Evolutionary conservation across 73 alveolate genomes (phyloP).

Genomic region (Loxodes magnus): DNA sequence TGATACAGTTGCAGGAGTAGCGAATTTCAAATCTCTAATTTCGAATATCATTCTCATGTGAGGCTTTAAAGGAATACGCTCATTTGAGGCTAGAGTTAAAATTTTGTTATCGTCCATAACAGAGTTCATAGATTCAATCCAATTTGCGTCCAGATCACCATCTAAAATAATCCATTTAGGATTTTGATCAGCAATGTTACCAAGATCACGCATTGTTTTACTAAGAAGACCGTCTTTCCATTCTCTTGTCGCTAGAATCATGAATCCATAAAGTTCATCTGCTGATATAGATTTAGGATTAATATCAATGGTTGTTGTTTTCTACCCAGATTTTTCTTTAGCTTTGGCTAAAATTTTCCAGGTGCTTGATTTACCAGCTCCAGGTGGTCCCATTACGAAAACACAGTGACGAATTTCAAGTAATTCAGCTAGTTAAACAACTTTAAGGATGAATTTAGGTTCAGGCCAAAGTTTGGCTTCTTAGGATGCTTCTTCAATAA

Average conservation of each 20-base stretch:
- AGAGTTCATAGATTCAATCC: slow-evolving; percentile 99
- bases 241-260: slow-evolving; percentile 96
- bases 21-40: slow-evolving; percentile 98
- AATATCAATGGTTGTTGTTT: slow-evolving; percentile 93
- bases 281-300: slow-evolving; percentile 95
- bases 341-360: slow-evolving; percentile 99
- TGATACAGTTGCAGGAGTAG: slow-evolving; percentile 99
- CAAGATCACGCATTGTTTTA: slow-evolving; percentile 94
- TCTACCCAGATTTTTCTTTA: slow-evolving; percentile 85
- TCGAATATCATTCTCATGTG: slow-evolving; percentile 99
- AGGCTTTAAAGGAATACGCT: slow-evolving; percentile 98
- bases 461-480: slow-evolving; percentile 85
- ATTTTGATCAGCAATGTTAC: slow-evolving; percentile 85
- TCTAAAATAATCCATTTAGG: slow-evolving; percentile 98
- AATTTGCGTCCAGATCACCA: slow-evolving; percentile 99
- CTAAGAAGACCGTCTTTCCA: slow-evolving; percentile 99
- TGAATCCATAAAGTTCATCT: slow-evolving; percentile 97
- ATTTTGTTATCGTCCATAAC: slow-evolving; percentile 99
- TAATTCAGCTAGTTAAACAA: slow-evolving; percentile 86
- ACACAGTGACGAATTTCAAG: slow-evolving; percentile 99
- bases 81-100: slow-evolving; percentile 94
- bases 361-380: slow-evolving; percentile 88
- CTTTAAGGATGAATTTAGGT: slow-evolving; percentile 87
- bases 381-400: slow-evolving; percentile 99
- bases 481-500: slow-evolving; percentile 75